Evolutionary conservation across 1,284 basidiomycete species (phyloP).

Genomic region (Trametes hirsuta): DNA sequence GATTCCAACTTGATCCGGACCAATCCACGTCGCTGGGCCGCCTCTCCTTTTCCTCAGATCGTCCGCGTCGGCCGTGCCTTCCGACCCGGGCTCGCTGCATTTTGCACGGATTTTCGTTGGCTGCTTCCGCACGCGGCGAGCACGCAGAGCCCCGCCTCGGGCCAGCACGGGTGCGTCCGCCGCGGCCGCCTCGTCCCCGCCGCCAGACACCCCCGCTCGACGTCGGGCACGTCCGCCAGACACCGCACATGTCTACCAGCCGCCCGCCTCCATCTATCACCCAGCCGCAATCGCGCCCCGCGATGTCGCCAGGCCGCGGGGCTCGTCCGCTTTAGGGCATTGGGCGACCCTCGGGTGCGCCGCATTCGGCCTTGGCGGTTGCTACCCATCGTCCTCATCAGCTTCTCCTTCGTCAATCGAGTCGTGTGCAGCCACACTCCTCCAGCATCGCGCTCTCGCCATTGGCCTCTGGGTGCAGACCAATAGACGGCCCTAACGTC

Average conservation of each 20-base stretch:
- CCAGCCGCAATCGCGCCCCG: conserved; percentile 7
- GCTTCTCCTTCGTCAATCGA: conserved; percentile 25
- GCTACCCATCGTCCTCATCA: conserved; percentile 23
- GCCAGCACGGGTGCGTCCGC: conserved; percentile 13
- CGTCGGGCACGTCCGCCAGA: conserved; percentile 4
- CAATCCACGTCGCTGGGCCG: conserved; percentile 1
- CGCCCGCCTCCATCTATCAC: conserved; percentile 12
- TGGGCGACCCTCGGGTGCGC: conserved; percentile 8
- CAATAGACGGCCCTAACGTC: conserved; percentile 6
- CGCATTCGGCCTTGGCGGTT: conserved; percentile 23
- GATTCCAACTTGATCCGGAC: conserved; percentile 22
- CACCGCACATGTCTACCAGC: conserved; percentile 20
- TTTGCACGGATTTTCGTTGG: conserved; percentile 7
- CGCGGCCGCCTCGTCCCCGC: background rate
- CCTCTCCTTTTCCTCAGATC: conserved; percentile 7
- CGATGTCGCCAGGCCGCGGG: conserved; percentile 5
- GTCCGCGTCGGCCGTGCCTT: conserved; percentile 19
- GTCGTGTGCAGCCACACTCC: conserved; percentile 11
- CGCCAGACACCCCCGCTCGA: background rate
- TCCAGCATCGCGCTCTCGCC: background rate
- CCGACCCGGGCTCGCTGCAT: conserved; percentile 15
- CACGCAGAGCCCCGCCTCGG: conserved; percentile 5
- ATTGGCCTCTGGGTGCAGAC: conserved; percentile 15
- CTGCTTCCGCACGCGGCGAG: background rate
- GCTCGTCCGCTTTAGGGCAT: conserved; percentile 1